Base-by-base conservation (phyloP, 768 basidiomycete species). In the Steccherinum ochraceum region DNA sequence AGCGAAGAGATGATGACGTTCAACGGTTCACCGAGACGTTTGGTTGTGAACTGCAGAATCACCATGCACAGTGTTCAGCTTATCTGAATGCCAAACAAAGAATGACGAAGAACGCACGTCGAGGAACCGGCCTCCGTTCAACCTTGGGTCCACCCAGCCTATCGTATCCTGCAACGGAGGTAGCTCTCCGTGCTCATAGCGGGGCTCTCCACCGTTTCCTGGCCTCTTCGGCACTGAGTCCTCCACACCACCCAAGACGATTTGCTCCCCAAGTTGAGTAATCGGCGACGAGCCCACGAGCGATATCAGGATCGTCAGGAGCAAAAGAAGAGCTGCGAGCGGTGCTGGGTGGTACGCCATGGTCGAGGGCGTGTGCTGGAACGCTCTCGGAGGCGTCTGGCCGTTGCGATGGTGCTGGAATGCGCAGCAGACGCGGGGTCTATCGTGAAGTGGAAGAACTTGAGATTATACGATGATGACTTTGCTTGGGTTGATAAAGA, bases 1-100 rank as follows among this genome's bases (percentile, higher is more conserved):
- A 69, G 71, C 42, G 79, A 84, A 23, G 88, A 86, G 41, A 93
- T 83, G 59, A 93, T 86, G 44, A 89, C 74, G 59, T 93, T 93
- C 51, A 93, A 67, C 12, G 91, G 91, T 67, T 93, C 91, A 40
- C 91, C 91, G 26, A 73, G 73, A 52, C 71, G 69, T 49, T 73
- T 73, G 3, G 76, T 81, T 5, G 86, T 83, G 65, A 74, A 89
- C 88, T 90, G 51, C 19, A 43, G 10, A 18, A 19, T 39, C 35
- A 39, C 35, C 11, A 11, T n/a, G 11, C 35, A 11, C 11, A 39
- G n/a, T 11, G 35, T 11, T 11, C 35, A 39, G n/a, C n/a, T 13
- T 35, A n/a, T 19, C 12, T 18, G 11, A 13, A 7, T 18, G 45
- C 56, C 5, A 52, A 20, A 40, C 39, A 7, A 41, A 19, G 45